Base-by-base conservation (phyloP, 306 rosid genomes). In the Delonix regia region DNA sequence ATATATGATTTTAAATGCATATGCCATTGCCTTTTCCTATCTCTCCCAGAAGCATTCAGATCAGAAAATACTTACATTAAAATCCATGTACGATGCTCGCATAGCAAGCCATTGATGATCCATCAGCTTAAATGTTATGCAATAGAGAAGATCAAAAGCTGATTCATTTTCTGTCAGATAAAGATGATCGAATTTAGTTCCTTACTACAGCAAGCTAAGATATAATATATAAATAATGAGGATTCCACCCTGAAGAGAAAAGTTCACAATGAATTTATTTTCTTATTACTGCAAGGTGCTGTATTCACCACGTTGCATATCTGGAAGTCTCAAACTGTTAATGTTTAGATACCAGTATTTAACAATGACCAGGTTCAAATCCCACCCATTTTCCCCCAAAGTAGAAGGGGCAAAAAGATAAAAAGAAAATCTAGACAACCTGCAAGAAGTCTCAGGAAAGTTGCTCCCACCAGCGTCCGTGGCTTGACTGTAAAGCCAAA, bases 71-170 rank as follows among this genome's bases (percentile, higher is more conserved):
- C 99, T 25, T 89, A 95, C 99, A 74, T 95, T 95, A 80, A 95
- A 95, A 89, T 95, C 99, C 99, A 95, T 95, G 82, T 95, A 95
- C 25, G 99, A 93, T 11, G 99, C 99, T 30, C 86, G 97, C 99
- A 95, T 95, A 18, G 96, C 74, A 75, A 95, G 99, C 99, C 99
- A 95, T 82, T 91, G 92, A 55, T 91, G 94, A 85, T 95, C 99
- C 99, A 95, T 93, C 77, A 95, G 87, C 89, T 95, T 95, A 97
- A 93, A 95, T 38, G 99, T 91, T 72, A 95, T 93, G 87, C 99
- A 93, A 83, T 95, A 95, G 81, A 95, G 93, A 74, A 93, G 90
- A 85, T 95, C 98, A 82, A 95, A 95, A 44, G 99, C 99, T 1
- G 82, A 84, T 52, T 95, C 98, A 51, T 90, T 93, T 81, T 91